phyloP scores from a whole-genome alignment of 495 filamentous ascomycete species.

The Ascodesmis nigricans region DNA sequence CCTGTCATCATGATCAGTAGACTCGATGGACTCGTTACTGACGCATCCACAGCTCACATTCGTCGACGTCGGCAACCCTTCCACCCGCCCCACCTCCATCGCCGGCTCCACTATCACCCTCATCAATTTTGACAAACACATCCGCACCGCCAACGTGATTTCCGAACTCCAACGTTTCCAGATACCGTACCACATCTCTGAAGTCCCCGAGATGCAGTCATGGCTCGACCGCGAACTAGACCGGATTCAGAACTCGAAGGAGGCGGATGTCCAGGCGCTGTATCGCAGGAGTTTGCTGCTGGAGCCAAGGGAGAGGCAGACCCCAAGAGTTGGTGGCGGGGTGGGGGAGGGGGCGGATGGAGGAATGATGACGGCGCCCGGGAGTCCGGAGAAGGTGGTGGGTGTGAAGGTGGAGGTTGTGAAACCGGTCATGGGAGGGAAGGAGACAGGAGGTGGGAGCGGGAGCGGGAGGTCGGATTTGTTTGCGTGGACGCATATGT shows the following conservation, averaged over 20 bases:
- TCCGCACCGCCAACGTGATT: slow-evolving; percentile 82
- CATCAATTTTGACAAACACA: slow-evolving; percentile 98
- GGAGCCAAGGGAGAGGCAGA: slow-evolving; percentile 51
- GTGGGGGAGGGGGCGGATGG: too few species aligned
- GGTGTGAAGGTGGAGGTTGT: too few species aligned
- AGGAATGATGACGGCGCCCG: slow-evolving; percentile 23
- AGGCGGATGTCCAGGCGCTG: slow-evolving; percentile 61
- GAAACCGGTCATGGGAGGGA: too few species aligned
- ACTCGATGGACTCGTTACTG: too few species aligned
- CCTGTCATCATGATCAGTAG: too few species aligned
- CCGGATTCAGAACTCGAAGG: slow-evolving; percentile 56
- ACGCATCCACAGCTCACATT: slow-evolving; percentile 45
- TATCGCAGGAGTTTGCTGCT: slow-evolving; percentile 71
- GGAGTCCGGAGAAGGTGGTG: slow-evolving; percentile 28
- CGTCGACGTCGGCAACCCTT: slow-evolving; percentile 81
- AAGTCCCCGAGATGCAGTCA: slow-evolving; percentile 75
- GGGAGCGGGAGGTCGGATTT: too few species aligned
- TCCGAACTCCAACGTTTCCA: slow-evolving; percentile 94
- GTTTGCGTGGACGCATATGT: slow-evolving; percentile 31
- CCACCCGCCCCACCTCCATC: slow-evolving; percentile 40
- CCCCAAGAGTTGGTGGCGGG: slow-evolving; percentile 28
- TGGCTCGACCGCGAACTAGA: slow-evolving; percentile 78
- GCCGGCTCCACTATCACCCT: slow-evolving; percentile 31
- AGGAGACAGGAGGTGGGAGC: too few species aligned
- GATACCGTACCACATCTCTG: slow-evolving; percentile 68